phyloP scores from a whole-genome alignment of 2,329 filamentous ascomycete species.

The Zarea fungicola region DNA sequence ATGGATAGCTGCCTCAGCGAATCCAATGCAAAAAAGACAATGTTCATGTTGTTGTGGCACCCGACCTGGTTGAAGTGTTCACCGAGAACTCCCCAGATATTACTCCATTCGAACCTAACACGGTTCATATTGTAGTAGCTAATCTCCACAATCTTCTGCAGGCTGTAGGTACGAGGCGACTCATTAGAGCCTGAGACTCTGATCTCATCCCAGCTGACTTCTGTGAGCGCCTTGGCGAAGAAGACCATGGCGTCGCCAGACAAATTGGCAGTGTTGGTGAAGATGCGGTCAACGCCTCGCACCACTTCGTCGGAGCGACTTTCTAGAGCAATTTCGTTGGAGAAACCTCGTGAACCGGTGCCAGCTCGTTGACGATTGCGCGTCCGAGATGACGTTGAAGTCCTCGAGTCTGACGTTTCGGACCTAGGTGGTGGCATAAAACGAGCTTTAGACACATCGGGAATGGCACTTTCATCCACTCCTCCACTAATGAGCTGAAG shows the following conservation, averaged over 20 bases:
- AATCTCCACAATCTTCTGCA: conserved; percentile 98
- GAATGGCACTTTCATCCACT: conserved; percentile 86
- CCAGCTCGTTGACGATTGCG: conserved; percentile 45
- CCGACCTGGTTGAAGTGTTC: conserved; percentile 98
- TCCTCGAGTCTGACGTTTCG: conserved; percentile 53
- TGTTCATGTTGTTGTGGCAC: conserved; percentile 91
- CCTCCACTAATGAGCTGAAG: conserved; percentile 93
- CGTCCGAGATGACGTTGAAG: conserved; percentile 57
- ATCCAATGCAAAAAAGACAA: conserved; percentile 96
- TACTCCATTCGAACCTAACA: conserved; percentile 97
- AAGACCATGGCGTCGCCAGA: conserved; percentile 92
- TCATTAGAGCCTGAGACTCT: conserved; percentile 95
- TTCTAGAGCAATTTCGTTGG: conserved; percentile 80
- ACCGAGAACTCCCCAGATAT: conserved; percentile 95
- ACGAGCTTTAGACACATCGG: conserved; percentile 82
- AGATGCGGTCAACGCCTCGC: conserved; percentile 89
- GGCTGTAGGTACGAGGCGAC: conserved; percentile 89
- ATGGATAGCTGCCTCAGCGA: conserved; percentile 93
- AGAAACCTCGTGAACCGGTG: conserved; percentile 60
- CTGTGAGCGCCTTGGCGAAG: conserved; percentile 85
- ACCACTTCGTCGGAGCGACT: conserved; percentile 90
- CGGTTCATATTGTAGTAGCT: conserved; percentile 99
- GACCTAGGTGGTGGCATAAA: conserved; percentile 58
- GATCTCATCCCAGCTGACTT: conserved; percentile 99
- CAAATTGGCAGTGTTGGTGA: conserved; percentile 90